Evolutionary conservation across 2,329 filamentous ascomycete species (phyloP), one percentile per base, ranked within the genome.

Genomic region (Talaromyces piceae): DNA sequence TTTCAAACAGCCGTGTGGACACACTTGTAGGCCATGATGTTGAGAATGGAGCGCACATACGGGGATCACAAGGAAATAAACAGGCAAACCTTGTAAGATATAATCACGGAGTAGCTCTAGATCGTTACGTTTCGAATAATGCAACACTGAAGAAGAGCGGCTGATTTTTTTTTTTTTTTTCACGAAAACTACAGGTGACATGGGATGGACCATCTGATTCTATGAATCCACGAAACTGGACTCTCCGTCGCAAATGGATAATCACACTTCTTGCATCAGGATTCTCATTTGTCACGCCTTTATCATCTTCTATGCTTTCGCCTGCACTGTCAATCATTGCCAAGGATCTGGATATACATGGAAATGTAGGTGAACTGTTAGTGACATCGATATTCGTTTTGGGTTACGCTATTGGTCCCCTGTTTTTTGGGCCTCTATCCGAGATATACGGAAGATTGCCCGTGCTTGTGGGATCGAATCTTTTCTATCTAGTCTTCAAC

Each of bases 251-350:
- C 3, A 43, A 16, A 43, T 43, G 39, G 39, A n/a, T 25, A 43
- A 13, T 23, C 13, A 25, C 23, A 13, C n/a, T 43, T 5, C 23
- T 43, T 43, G 23, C 23, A 12, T 43, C 39, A 5, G 23, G 20
- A 5, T 43, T 43, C 20, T 22, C 39, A 7, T 25, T 43, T 16
- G 23, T 43, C 22, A 43, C 20, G 22, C 23, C 23, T 4, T 5
- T 43, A n/a, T 43, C 39, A 1, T 76, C 73, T 3, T 75, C 72
- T 3, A 86, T 86, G 69, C 84, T 88, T 58, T 84, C 84, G 0
- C 84, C 85, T 0, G 83, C 78, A 3, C 79, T 87, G 0, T 78
- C 80, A 0, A 67, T 80, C 2, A 71, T 88, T 0, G 79, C 86
- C 74, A 48, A 58, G 5, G 82, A 86, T 18, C 87, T 88, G 60